Conservation (phyloP, 495 filamentous ascomycete species). For the Neurospora sp. region DNA sequence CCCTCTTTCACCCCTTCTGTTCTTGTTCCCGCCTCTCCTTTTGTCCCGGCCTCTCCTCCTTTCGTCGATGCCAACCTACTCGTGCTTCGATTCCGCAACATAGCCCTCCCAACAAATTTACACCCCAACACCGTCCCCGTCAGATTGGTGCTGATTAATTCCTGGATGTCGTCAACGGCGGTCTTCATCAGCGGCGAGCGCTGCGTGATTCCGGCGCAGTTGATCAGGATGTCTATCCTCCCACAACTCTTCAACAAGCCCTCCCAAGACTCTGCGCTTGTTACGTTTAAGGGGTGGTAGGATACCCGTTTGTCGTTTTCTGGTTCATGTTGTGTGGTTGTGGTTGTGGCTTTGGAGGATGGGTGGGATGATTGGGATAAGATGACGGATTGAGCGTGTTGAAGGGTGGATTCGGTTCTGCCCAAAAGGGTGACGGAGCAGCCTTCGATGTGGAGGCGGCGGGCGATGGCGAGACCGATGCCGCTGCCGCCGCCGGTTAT, state of each 20-base stretch:
- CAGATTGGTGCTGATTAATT: conserved; percentile 58
- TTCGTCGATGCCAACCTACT: too few relatives aligned
- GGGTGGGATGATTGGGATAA: too few relatives aligned
- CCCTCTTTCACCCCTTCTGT: too few relatives aligned
- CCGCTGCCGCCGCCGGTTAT: conserved; percentile 32
- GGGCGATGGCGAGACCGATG: conserved; percentile 48
- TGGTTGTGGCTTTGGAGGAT: too few relatives aligned
- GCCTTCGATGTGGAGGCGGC: conserved; percentile 53
- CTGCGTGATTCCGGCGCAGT: conserved; percentile 63
- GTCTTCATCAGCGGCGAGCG: conserved; percentile 45
- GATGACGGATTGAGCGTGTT: not conserved
- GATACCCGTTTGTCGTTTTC: not conserved
- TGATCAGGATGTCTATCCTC: conserved; percentile 58
- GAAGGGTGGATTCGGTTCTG: conserved; percentile 34
- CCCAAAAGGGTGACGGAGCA: conserved; percentile 48
- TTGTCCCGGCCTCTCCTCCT: too few relatives aligned
- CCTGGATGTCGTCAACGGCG: conserved; percentile 28
- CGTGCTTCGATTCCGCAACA: conserved; percentile 18
- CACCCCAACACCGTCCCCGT: conserved; percentile 59
- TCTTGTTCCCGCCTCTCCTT: too few relatives aligned
- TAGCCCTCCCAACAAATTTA: conserved; percentile 40
- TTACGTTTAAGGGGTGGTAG: not conserved
- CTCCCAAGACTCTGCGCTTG: not conserved
- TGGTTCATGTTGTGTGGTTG: too few relatives aligned
- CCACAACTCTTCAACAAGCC: not conserved